Conservation (phyloP, 2,329 filamentous ascomycete species). For the Sclerotinia sclerotiorum region DNA sequence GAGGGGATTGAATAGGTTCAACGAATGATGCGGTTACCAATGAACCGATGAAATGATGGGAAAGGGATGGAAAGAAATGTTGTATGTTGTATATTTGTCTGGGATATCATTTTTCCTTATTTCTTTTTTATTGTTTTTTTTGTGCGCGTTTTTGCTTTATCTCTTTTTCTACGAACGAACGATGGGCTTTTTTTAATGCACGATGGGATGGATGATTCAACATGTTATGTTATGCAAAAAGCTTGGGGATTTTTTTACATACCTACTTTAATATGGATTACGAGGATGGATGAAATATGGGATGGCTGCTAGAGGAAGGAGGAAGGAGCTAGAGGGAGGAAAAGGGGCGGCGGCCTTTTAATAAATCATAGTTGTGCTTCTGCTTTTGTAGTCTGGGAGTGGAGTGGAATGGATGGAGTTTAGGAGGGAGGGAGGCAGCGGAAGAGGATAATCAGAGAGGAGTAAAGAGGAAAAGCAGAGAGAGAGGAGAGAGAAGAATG, state of each 20-base stretch:
- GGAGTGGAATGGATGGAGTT: background rate
- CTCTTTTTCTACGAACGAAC: constrained; percentile 4
- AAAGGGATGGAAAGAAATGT: background rate
- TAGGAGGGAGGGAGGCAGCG: background rate
- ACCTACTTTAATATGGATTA: constrained; percentile 15
- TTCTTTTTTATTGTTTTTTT: background rate
- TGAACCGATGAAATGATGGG: constrained; percentile 1
- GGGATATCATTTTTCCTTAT: constrained; percentile 9
- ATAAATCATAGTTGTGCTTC: constrained; percentile 5
- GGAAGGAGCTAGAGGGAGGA: background rate
- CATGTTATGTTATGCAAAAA: constrained; percentile 17
- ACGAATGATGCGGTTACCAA: constrained; percentile 5
- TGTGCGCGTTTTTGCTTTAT: background rate
- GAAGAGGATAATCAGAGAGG: no score
- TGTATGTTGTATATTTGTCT: constrained; percentile 22
- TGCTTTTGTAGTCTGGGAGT: background rate
- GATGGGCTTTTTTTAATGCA: constrained; percentile 12
- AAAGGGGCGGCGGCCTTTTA: background rate
- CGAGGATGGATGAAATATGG: background rate
- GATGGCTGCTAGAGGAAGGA: background rate
- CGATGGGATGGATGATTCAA: constrained; percentile 3
- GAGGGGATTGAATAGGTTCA: constrained; percentile 10
- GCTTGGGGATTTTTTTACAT: constrained; percentile 9
- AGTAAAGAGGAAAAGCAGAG: background rate
- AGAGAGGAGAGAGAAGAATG: background rate